Base-by-base conservation (phyloP, 1,284 basidiomycete species). In the Trametes versicolor region DNA sequence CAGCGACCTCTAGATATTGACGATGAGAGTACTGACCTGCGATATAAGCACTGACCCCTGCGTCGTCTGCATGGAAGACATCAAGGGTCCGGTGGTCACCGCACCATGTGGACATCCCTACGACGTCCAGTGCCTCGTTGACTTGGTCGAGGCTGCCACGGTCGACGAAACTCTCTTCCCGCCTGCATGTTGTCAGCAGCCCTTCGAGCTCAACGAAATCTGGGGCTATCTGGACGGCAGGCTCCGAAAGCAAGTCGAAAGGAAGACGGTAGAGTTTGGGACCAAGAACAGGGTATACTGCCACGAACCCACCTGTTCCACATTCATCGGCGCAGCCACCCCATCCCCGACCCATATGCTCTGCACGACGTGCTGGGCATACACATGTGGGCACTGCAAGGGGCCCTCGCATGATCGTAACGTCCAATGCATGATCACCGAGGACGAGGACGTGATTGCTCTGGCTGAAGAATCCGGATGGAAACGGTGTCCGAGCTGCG, bases 261-360 rank as follows among this genome's bases (percentile, higher is more conserved):
- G 58, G 58, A 81, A 80, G 41, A 66, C 75, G 0, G 15, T 64
- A 21, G 83, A 84, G 65, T 80, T 79, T 65, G 60, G 65, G 39
- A 80, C 80, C 4, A 63, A 71, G 7, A 69, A 78, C 54, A 74
- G 82, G 17, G 70, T 83, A 0, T 84, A 83, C 63, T 84, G 83
- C 68, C 71, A 75, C 21, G 72, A 70, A 17, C 49, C 76, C 70
- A 32, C 78, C 67, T 89, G 87, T 70, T 85, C 85, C 2, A 65
- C 75, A 0, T 89, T 88, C 74, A 76, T 89, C n/a, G 86, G 86
- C 0, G 79, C 83, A 2, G 73, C 76, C 9, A 75, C 74, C 0
- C 51, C 65, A 0, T 54, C 25, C 15, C 45, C 63, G 13, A 54
- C 63, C 9, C 50, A 56, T 2, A 62, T 74, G n/a, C 37, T 76